Conservation (phyloP, 2,329 filamentous ascomycete genomes). For the Botrytis galanthina region DNA sequence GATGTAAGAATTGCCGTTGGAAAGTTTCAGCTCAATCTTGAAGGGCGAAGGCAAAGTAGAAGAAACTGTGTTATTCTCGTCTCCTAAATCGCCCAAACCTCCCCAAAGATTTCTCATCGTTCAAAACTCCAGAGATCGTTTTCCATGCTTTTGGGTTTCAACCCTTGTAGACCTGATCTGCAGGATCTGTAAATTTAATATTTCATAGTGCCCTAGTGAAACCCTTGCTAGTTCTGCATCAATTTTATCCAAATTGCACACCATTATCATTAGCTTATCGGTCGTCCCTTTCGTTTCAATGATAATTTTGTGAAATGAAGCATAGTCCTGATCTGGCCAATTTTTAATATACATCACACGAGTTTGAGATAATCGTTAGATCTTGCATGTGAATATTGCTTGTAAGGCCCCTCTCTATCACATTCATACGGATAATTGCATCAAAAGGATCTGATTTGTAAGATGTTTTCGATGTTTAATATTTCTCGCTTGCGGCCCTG, state of each 20-base stretch:
- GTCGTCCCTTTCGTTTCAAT: slow-evolving; percentile 10
- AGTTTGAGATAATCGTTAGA: slow-evolving; percentile 17
- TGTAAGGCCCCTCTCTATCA: neutral
- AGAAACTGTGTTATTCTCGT: neutral
- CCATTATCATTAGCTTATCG: slow-evolving; percentile 16
- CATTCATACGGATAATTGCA: slow-evolving; percentile 5
- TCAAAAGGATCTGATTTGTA: slow-evolving; percentile 1
- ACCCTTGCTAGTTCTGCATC: slow-evolving; percentile 16
- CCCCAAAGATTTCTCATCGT: neutral
- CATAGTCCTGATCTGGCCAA: slow-evolving; percentile 10
- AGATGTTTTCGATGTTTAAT: slow-evolving; percentile 3
- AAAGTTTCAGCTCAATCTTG: neutral
- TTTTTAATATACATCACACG: slow-evolving; percentile 20
- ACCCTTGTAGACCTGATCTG: slow-evolving; percentile 21
- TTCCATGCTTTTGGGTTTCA: slow-evolving; percentile 6
- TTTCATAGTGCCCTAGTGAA: slow-evolving; percentile 19
- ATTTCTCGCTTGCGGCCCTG: slow-evolving; percentile 16
- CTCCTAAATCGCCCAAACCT: neutral
- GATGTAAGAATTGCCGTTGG: neutral
- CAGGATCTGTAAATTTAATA: slow-evolving; percentile 31
- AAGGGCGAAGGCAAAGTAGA: neutral
- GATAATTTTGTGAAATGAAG: slow-evolving; percentile 17
- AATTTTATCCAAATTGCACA: slow-evolving; percentile 20
- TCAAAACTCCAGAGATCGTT: neutral
- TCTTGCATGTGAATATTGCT: slow-evolving; percentile 7